Evolutionary conservation across 345 rosid species (phyloP), one percentile per base, ranked within the genome.

Genomic region (Rhizophora mangle): DNA sequence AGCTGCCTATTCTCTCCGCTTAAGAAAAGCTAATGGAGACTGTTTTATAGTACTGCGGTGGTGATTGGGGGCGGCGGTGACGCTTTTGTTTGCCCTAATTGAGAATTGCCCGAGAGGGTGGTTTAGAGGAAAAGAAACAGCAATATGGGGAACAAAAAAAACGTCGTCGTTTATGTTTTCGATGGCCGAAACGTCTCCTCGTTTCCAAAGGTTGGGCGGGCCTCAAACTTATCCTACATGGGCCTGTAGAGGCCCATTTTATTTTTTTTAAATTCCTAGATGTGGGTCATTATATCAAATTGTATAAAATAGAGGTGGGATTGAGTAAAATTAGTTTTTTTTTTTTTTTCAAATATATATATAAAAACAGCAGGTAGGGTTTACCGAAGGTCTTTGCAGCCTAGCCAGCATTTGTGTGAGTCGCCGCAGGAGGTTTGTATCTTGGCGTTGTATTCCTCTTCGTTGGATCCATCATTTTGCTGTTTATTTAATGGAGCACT

Each of bases 401-500:
- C 10, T 8, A 34, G 37, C 37, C 8, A 0, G 46, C 1, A 1
- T 4, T 8, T 39, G 46, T 30, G 36, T 13, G 63, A n/a, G 58
- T 32, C 18, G 80, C 83, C 64, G 83, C 80, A 63, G 58, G 30
- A 57, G 78, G 71, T 53, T 16, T 37, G 56, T 39, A 65, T 46
- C 70, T 62, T 11, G 1, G 20, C 59, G 34, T 53, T 27, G n/a
- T 43, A 0, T 18, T 63, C 19, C 31, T 18, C 32, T 34, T 15
- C 13, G n/a, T 13, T 5, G 2, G 24, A 5, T 51, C 63, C 8
- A 7, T 60, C 20, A 43, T 0, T 13, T 13, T 43, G 3, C 18
- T 2, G 8, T 34, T 13, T 43, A 4, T 43, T 43, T 43, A 11
- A 0, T 43, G 3, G 19, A 43, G 3, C 29, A 34, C 21, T 39